Base-by-base conservation (phyloP, 768 basidiomycete species). In the Pleurotus citrinopileatus region DNA sequence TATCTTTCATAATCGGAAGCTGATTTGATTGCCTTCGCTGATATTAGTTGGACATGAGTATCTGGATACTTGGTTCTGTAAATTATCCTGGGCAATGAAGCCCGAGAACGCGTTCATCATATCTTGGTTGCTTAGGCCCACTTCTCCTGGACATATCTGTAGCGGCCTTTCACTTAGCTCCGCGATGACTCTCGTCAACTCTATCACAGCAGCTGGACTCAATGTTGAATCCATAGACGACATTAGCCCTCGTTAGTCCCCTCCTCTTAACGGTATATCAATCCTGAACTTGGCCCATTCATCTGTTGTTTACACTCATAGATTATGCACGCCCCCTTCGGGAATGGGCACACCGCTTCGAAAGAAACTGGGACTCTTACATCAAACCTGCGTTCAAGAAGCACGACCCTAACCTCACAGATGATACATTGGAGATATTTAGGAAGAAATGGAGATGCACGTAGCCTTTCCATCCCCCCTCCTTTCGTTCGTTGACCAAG, bases 271-370 rank as follows among this genome's bases (percentile, higher is more conserved):
- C 52, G 20, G 15, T 42, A 52, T 29, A 1, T 37, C 17, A 22
- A 22, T 53, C 20, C 29, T 13, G 27, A 26, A 65, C 63, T 68
- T 45, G 64, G 40, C 22, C 13, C 3, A n/a, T n/a, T n/a, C n/a
- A n/a, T n/a, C 19, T 52, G 25, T 4, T 40, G 43, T n/a, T 70
- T 3, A 8, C 22, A 45, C 23, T n/a, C n/a, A n/a, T n/a, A 68
- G 73, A 83, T 58, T 83, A 87, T 65, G 80, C 85, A 9, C 78
- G 84, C 28, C 87, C 84, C 12, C 71, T 86, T 10, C 76, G 85
- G 22, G 82, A 84, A 70, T 86, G 85, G 84, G 72, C 73, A 28
- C 71, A 75, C n/a, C 71, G 82, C 10, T 79, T 86, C 59, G 67
- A 74, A 50, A 55, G 61, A 26, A 76, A 78, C 51, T 57, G 71